Conservation (phyloP, 768 basidiomycete genomes). For the Rhodosporidiobolus odoratus region DNA sequence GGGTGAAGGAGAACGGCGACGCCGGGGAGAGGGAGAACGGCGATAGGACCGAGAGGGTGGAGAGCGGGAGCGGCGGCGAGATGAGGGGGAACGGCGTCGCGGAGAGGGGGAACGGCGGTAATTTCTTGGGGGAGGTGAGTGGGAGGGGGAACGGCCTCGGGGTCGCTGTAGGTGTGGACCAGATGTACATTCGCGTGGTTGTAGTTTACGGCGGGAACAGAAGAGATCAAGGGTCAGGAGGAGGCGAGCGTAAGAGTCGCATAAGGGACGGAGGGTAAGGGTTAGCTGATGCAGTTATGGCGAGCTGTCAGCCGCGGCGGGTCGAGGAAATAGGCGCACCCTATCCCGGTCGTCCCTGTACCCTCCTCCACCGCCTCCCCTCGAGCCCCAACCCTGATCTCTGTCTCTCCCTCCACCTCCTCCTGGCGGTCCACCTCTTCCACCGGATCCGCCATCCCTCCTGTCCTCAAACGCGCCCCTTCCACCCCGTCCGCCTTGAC, state of each 20-base stretch:
- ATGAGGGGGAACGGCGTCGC: neutral
- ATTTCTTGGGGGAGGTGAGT: neutral
- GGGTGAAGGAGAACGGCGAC: neutral
- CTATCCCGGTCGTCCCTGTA: neutral
- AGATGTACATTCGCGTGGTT: too few relatives aligned
- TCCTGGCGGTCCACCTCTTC: neutral
- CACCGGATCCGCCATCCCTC: neutral
- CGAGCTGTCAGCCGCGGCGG: too few relatives aligned
- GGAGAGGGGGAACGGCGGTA: neutral
- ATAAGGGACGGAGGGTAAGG: neutral
- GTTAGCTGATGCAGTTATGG: neutral
- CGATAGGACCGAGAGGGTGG: neutral
- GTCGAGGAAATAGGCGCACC: neutral
- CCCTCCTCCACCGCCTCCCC: conserved; percentile 43
- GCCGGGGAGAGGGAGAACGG: neutral
- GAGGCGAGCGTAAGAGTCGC: neutral
- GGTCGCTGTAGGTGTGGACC: neutral
- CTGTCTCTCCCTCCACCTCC: neutral
- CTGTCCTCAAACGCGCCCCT: too few relatives aligned
- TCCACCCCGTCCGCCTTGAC: neutral
- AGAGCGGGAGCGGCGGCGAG: neutral
- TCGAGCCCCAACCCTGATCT: neutral
- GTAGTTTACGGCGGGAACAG: too few relatives aligned
- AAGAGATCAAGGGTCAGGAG: neutral
- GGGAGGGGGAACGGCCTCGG: conserved; percentile 29